Evolutionary conservation across 2,329 filamentous ascomycete species (phyloP), one percentile per base, ranked within the genome.

Genomic region (Xylariaceae sp.): DNA sequence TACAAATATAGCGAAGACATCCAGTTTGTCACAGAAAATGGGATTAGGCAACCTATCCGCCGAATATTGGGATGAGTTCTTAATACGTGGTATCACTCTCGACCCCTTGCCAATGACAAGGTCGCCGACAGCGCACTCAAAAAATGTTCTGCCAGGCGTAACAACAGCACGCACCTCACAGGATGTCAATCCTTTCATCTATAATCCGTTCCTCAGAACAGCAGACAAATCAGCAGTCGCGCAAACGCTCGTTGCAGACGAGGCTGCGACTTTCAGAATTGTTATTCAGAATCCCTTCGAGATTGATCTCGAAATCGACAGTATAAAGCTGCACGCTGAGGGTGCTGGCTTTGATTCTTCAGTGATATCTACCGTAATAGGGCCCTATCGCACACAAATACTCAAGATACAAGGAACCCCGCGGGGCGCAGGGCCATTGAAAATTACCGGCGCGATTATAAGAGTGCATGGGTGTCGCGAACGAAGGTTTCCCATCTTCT

Each of bases 41-140:
- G 92, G 92, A 0, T 76, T 92, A 24, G 78, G 82, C 4, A 76
- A 88, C 53, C 75, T 94, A 37, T 82, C 87, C 49, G 92, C 92
- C 5, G 90, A 95, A 65, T 99, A 97, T 71, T 99, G 95, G 95
- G 95, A 99, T 72, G 92, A 96, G 68, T 98, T 98, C 66, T 79
- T 99, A 7, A 83, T 99, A 43, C 87, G 95, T 46, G 87, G 87
- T 61, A 79, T 96, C 65, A 84, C 87, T 52, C 78, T 96, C 39
- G 85, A 92, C 47, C 79, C 89, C 21, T 73, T 85, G 33, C 78
- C 86, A 8, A 75, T 79, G 37, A 81, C 82, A 9, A 82, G 84
- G 63, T 82, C 82, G 14, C 88, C 91, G 0, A 82, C 91, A 48
- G 81, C 88, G 5, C 90, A 92, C 67, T 78, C 81, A 2, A 83